Base-by-base conservation (phyloP, 164 flowering plant genomes). In the Vitis riparia region DNA sequence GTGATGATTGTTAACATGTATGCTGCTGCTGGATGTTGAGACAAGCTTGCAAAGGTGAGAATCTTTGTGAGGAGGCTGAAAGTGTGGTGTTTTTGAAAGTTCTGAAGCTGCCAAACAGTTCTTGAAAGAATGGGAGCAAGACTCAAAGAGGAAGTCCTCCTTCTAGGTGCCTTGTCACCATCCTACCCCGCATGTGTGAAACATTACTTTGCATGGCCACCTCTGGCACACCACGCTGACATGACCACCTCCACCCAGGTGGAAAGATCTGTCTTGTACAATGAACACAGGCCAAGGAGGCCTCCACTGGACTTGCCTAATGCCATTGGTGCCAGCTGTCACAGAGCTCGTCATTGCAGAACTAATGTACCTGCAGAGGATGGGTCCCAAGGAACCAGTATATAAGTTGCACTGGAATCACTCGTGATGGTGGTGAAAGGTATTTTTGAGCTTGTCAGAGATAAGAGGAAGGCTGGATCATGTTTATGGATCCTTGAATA, bases 301-400 rank as follows among this genome's bases (percentile, higher is more conserved):
- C 95, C 94, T 52, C 99, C 98, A 11, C 97, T 97, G 2, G 94
- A 95, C 72, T 87, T 95, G 80, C 94, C 97, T 1, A 75, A 91
- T 92, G 97, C 97, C 97, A 4, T 85, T 94, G 87, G 97, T 91
- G 59, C 88, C 98, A 65, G 97, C 90, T 55, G 98, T 95, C 59
- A 84, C 97, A 16, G 99, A 95, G 87, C 95, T 93, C 47, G 83
- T 95, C 55, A 64, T 90, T 61, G 97, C 97, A 17, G 82, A 95
- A 57, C 63, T 95, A 73, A 78, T 93, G 86, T 93, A 91, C 74
- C 79, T 95, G 63, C 93, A 90, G 60, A 88, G 83, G 83, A 76
- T 75, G 89, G 97, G 88, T 80, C 86, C 93, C 12, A 84, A 90
- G 51, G 83, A 77, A 62, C 93, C 99, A 32, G 86, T 95, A 44